Base-by-base conservation (phyloP, 345 rosid genomes). In the Arabidopsis suecica region DNA sequence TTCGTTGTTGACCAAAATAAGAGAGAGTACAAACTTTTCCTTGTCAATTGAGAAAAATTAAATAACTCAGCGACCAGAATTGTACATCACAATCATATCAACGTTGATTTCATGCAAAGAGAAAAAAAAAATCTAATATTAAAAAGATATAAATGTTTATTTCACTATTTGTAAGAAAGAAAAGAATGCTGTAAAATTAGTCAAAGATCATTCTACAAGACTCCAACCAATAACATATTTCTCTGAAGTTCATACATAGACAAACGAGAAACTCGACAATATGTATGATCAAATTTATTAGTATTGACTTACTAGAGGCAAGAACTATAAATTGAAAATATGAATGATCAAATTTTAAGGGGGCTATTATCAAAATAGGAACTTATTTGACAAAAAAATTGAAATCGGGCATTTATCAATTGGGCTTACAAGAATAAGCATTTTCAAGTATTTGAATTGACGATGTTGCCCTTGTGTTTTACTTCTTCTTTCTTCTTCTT, bases 81-180 rank as follows among this genome's bases (percentile, higher is more conserved):
- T 47, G 66, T 28, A 28, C 69, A 37, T 57, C 53, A 37, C 72
- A 66, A 45, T 58, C 41, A 56, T n/a, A 56, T 74, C 77, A 73
- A 54, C 47, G 77, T 73, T 64, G 61, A 49, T 73, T 73, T 16
- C 30, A 65, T 55, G 51, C 41, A 25, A 25, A 48, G 50, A 16
- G 18, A 38, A 50, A 49, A 2, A 20, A 28, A n/a, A 40, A 1
- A 51, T 5, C 34, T 8, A 42, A 42, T 1, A 28, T 28, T 28
- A 2, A 20, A 20, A n/a, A 38, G 1, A 51, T 3, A 23, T 8
- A 42, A 42, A 32, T 73, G 54, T 7, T 44, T 28, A 7, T 57
- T 56, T 34, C 25, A 42, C 25, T 42, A 56, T 64, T 44, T 33
- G 9, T 53, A 18, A 42, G 47, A 14, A 14, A 64, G 55, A 50